Evolutionary conservation across 768 basidiomycete genomes (phyloP), one percentile per base, ranked within the genome.

Genomic region (Gloeostereum incarnatum): DNA sequence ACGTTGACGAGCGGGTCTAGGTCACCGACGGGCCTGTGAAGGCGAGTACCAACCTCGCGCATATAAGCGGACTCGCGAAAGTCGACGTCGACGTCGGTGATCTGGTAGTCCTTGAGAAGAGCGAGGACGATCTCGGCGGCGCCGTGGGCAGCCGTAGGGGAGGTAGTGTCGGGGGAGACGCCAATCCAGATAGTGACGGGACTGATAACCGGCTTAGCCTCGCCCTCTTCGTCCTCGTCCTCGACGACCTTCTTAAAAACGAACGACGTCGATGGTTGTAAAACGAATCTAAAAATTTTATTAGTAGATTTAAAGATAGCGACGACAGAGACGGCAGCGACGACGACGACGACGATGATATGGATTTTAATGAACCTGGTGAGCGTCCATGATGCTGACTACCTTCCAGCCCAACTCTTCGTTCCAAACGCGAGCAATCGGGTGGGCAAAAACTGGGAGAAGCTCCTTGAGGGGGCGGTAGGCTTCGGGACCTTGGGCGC

Each of bases 251-350:
- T 47, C 45, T 51, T 57, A 8, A 49, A 61, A 61, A 47, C 57
- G 49, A 45, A 61, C 52, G 16, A 53, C 36, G 23, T 63, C 60
- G 32, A 62, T 57, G 17, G 52, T 58, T 27, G 50, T 60, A 46
- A 53, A 59, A 39, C 24, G 46, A 43, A 56, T 50, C 60, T 51
- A 55, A 49, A 49, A 32, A 51, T 47, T n/a, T n/a, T n/a, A n/a
- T n/a, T n/a, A n/a, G n/a, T n/a, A n/a, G n/a, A n/a, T n/a, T n/a
- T n/a, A n/a, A n/a, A n/a, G n/a, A n/a, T n/a, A n/a, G n/a, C n/a
- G n/a, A n/a, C n/a, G n/a, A n/a, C 43, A 35, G 31, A 55, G 43
- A 56, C 45, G 53, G 49, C 48, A 53, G 53, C 49, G 45, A 45
- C 44, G 52, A 57, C 27, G 48, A 54, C 43, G n/a, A n/a, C n/a